phyloP scores from a whole-genome alignment of 768 basidiomycete genomes.

The Hypholoma fasciculare region DNA sequence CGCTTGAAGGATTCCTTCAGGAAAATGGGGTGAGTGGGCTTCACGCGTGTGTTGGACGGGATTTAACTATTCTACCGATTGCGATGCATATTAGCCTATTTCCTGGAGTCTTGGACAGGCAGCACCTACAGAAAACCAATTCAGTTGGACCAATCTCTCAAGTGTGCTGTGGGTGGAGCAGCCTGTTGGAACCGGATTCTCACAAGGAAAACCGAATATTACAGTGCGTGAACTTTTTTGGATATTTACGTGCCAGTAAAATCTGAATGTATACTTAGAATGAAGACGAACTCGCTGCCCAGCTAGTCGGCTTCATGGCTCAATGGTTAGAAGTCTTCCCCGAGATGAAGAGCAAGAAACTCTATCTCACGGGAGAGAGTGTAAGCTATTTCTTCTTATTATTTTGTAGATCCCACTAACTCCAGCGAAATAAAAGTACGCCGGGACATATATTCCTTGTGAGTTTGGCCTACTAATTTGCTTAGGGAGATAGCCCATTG shows the following conservation, averaged over 20 bases:
- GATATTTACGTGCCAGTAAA: background rate
- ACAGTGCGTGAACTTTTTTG: slow-evolving; percentile 35
- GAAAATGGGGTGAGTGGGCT: slow-evolving; percentile 64
- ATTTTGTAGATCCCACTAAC: background rate
- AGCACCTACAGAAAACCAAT: slow-evolving; percentile 60
- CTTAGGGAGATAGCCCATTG: background rate
- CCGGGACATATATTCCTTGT: slow-evolving; percentile 62
- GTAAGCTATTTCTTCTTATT: slow-evolving; percentile 40
- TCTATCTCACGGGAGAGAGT: slow-evolving; percentile 74
- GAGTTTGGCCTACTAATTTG: slow-evolving; percentile 25
- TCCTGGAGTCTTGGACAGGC: slow-evolving; percentile 66
- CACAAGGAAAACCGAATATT: slow-evolving; percentile 67
- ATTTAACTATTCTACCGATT: background rate
- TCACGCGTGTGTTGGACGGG: background rate
- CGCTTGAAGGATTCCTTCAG: slow-evolving; percentile 68
- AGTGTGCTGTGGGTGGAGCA: slow-evolving; percentile 78
- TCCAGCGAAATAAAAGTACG: slow-evolving; percentile 48
- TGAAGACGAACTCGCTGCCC: slow-evolving; percentile 47
- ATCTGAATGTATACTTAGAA: slow-evolving; percentile 28
- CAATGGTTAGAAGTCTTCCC: slow-evolving; percentile 77
- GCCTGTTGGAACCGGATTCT: slow-evolving; percentile 79
- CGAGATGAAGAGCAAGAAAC: slow-evolving; percentile 71
- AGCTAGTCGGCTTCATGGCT: slow-evolving; percentile 62
- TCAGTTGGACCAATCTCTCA: slow-evolving; percentile 80
- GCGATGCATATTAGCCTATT: slow-evolving; percentile 52